Conservation (phyloP, 1,284 basidiomycete genomes). For the Ceratobasidium sp. region DNA sequence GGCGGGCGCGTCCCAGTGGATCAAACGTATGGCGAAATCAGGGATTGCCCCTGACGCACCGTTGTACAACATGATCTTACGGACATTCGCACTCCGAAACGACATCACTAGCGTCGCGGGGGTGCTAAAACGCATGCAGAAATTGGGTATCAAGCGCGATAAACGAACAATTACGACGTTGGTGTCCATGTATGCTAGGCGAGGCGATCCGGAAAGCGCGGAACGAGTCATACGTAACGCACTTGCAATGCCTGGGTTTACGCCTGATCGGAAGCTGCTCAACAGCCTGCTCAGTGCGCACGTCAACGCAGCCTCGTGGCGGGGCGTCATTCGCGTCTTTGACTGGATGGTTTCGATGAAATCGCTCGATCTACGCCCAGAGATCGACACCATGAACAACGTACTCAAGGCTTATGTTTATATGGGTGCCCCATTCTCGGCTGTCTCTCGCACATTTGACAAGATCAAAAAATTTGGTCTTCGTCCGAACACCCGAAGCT, state of each 20-base stretch:
- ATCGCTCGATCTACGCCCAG: conserved; percentile 46
- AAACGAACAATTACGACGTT: conserved; percentile 70
- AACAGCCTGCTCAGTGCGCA: conserved; percentile 82
- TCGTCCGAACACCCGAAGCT: conserved; percentile 70
- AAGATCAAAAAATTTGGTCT: conserved; percentile 60
- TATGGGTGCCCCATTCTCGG: conserved; percentile 75
- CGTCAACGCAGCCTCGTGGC: conserved; percentile 82
- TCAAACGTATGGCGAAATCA: conserved; percentile 60
- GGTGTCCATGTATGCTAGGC: conserved; percentile 70
- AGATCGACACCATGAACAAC: conserved; percentile 67
- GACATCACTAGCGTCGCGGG: conserved; percentile 64
- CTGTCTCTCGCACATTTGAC: conserved; percentile 71
- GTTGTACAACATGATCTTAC: conserved; percentile 68
- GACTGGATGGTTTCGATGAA: conserved; percentile 55
- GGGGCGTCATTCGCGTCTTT: conserved; percentile 72
- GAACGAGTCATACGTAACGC: conserved; percentile 72
- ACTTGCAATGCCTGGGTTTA: conserved; percentile 61
- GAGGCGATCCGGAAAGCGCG: conserved; percentile 71
- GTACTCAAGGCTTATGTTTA: conserved; percentile 86
- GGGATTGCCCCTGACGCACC: conserved; percentile 62
- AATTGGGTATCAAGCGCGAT: conserved; percentile 59
- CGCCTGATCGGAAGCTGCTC: conserved; percentile 69
- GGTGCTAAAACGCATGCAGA: conserved; percentile 70
- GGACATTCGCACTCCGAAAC: conserved; percentile 63
- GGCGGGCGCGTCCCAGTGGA: conserved; percentile 63